These are phyloP conservation scores for Penicillium thymicola DNA, from an alignment of 2,329 filamentous ascomycete species.

Conservation along the genomic window DNA sequence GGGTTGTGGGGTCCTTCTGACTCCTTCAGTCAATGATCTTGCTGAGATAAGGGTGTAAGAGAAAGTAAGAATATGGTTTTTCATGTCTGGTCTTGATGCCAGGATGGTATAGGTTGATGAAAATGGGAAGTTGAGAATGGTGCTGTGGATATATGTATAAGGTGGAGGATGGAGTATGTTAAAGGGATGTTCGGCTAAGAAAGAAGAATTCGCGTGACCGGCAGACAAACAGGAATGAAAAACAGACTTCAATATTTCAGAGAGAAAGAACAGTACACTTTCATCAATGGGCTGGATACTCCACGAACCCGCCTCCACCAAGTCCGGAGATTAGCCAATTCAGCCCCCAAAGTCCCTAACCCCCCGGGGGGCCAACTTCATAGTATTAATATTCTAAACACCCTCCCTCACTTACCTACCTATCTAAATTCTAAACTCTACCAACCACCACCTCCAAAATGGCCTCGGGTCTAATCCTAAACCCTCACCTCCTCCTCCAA, in stretches of 20 bases:
- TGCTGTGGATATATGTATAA: background rate
- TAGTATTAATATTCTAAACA: no score
- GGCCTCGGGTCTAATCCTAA: slow-evolving; percentile 20
- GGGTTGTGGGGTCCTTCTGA: background rate
- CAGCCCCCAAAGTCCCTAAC: background rate
- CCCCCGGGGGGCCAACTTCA: no score
- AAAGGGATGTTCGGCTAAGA: background rate
- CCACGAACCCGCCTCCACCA: no score
- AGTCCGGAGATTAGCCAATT: background rate
- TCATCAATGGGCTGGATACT: background rate
- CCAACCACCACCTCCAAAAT: background rate
- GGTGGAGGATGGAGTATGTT: background rate
- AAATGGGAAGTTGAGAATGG: background rate
- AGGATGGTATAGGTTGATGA: background rate
- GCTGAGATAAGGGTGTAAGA: background rate
- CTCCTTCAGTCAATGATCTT: background rate
- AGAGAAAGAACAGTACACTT: background rate
- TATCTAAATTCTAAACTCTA: background rate
- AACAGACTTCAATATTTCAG: no score
- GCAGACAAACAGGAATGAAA: no score
- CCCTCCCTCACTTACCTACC: no score
- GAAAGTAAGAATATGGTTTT: background rate
- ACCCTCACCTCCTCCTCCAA: slow-evolving; percentile 15
- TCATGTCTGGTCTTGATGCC: no score
- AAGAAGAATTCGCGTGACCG: background rate